These are phyloP conservation scores for Populus davidiana DNA, from an alignment of 345 rosid genomes.

Conservation along the genomic window DNA sequence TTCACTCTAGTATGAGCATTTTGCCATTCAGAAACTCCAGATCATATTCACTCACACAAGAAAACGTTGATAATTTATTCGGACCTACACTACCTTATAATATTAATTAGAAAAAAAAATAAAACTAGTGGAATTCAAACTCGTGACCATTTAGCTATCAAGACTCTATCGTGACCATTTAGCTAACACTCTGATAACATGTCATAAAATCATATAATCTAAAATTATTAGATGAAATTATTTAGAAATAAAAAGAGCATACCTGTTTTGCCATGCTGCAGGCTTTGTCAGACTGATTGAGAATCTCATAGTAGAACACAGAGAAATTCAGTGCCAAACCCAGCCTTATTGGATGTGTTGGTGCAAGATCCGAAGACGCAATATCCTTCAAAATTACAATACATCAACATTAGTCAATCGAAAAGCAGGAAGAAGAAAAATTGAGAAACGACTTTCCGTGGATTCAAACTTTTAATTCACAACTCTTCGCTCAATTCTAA, in stretches of 20 bases:
- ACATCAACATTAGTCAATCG: neutral
- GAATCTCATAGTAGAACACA: conserved; percentile 87
- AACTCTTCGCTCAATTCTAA: neutral
- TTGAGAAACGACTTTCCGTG: neutral
- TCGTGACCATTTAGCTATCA: too few species aligned
- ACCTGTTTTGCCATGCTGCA: conserved; percentile 97
- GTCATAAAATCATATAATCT: neutral
- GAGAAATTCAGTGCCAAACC: conserved; percentile 87
- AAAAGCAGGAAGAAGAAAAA: neutral
- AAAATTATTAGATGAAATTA: too few species aligned
- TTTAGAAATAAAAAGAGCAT: neutral
- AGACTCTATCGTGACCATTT: too few species aligned
- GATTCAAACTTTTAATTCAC: neutral
- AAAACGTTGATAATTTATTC: neutral
- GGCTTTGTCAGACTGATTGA: conserved; percentile 84
- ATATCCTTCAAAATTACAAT: conserved; percentile 42
- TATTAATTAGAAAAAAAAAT: too few species aligned
- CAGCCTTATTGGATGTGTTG: conserved; percentile 87
- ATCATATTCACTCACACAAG: neutral
- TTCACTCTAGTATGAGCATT: neutral
- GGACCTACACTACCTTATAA: too few species aligned
- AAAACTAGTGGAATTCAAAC: too few species aligned
- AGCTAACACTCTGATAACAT: too few species aligned
- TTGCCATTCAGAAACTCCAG: neutral
- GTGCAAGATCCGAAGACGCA: conserved; percentile 74